These are phyloP conservation scores for Dichotomocladium elegans DNA, from an alignment of 371 early-diverging fungal genomes.

Conservation along the genomic window DNA sequence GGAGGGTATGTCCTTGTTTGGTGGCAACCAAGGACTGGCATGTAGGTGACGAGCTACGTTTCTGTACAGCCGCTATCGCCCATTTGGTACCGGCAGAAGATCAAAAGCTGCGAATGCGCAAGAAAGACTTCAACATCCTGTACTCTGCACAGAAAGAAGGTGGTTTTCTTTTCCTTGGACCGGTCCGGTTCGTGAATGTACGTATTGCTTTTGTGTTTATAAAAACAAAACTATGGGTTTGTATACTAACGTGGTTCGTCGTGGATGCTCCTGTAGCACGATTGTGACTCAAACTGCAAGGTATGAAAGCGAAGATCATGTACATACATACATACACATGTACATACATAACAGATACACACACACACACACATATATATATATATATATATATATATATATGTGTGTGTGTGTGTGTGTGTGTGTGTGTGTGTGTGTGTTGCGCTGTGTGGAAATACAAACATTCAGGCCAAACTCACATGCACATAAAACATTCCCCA, in stretches of 20 bases:
- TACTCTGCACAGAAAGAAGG: slow-evolving; percentile 67
- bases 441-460: no score
- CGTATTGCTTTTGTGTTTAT: slow-evolving; percentile 1
- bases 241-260: no score
- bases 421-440: no score
- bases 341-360: not conserved
- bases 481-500: not conserved
- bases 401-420: no score
- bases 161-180: slow-evolving; percentile 86
- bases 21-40: slow-evolving; percentile 75
- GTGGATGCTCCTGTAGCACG: slow-evolving; percentile 76
- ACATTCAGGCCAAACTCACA: not conserved
- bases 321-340: not conserved
- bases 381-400: no score
- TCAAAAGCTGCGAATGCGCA: slow-evolving; percentile 54
- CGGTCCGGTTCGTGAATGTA: slow-evolving; percentile 90
- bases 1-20: slow-evolving; percentile 78
- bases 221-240: not conserved
- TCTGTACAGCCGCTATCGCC: slow-evolving; percentile 80
- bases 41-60: slow-evolving; percentile 69
- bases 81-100: slow-evolving; percentile 69
- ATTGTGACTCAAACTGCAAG: slow-evolving; percentile 86
- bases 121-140: slow-evolving; percentile 87
- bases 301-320: slow-evolving; percentile 19
- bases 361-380: no score